Conservation (phyloP, 768 basidiomycete genomes). For the Tephrocybe sp. region DNA sequence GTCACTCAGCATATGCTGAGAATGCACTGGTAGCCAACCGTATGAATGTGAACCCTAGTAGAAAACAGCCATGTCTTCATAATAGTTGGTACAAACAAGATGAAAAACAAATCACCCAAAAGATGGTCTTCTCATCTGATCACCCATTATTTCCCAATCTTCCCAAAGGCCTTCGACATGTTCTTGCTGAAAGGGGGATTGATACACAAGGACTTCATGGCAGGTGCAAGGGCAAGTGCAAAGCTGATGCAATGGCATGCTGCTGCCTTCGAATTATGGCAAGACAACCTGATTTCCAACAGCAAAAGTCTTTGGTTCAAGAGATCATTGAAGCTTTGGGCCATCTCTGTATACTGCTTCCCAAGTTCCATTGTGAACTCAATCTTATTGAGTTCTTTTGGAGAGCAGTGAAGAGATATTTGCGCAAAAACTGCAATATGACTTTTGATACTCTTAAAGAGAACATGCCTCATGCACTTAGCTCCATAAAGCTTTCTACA, state of each 20-base stretch:
- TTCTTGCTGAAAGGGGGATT: background rate
- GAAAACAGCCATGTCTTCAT: background rate
- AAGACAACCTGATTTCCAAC: background rate
- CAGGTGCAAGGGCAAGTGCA: background rate
- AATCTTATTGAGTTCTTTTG: background rate
- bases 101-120: background rate
- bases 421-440: background rate
- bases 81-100: background rate
- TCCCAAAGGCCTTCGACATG: background rate
- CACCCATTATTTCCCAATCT: background rate
- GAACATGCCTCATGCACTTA: constrained; percentile 23
- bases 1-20: constrained; percentile 32
- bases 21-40: constrained; percentile 30
- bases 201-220: background rate
- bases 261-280: background rate
- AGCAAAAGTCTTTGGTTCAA: background rate
- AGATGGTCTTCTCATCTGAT: background rate
- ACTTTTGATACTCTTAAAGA: constrained; percentile 8
- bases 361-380: background rate
- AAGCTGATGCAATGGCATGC: background rate
- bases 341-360: background rate
- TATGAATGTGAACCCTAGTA: background rate
- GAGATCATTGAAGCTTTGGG: background rate
- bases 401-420: background rate
- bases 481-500: constrained; percentile 20